phyloP scores from a whole-genome alignment of 129 eudicot species.

The sunflower (Helianthus annuus) region DNA sequence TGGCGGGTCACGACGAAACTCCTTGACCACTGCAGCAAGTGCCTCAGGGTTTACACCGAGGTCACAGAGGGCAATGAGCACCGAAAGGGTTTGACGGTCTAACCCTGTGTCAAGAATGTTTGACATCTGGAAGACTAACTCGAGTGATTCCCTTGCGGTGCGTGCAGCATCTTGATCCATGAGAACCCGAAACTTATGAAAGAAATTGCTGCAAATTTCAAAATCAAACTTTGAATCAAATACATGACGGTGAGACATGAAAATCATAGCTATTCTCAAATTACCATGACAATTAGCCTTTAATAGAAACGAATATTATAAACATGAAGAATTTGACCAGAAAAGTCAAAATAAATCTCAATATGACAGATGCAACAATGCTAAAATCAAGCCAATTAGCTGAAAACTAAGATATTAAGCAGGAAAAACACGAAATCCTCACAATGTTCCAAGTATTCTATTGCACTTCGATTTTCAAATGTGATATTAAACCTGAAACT shows the following conservation, averaged over 20 bases:
- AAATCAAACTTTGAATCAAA: background rate
- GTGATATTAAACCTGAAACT: too few relatives aligned
- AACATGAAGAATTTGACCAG: background rate
- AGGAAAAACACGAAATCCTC: background rate
- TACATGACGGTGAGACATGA: background rate
- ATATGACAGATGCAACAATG: background rate
- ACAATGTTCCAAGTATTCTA: background rate
- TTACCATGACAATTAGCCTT: too few relatives aligned
- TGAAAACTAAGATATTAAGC: background rate
- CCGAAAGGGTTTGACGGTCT: slow-evolving; percentile 79
- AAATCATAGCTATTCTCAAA: background rate
- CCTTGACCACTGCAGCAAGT: slow-evolving; percentile 78
- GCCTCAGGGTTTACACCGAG: slow-evolving; percentile 73
- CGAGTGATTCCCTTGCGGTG: slow-evolving; percentile 78
- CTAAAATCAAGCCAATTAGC: background rate
- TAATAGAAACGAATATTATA: too few relatives aligned
- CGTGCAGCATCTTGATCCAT: slow-evolving; percentile 75
- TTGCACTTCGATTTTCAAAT: too few relatives aligned
- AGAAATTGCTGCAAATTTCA: background rate
- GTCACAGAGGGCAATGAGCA: slow-evolving; percentile 81
- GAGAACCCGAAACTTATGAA: slow-evolving; percentile 9
- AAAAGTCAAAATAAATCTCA: background rate
- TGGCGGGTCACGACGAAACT: slow-evolving; percentile 46
- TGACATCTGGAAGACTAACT: slow-evolving; percentile 78
- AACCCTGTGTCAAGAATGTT: slow-evolving; percentile 81